Evolutionary conservation across 768 basidiomycete species (phyloP), one percentile per base, ranked within the genome.

Genomic region (Mycena albidolilacea): DNA sequence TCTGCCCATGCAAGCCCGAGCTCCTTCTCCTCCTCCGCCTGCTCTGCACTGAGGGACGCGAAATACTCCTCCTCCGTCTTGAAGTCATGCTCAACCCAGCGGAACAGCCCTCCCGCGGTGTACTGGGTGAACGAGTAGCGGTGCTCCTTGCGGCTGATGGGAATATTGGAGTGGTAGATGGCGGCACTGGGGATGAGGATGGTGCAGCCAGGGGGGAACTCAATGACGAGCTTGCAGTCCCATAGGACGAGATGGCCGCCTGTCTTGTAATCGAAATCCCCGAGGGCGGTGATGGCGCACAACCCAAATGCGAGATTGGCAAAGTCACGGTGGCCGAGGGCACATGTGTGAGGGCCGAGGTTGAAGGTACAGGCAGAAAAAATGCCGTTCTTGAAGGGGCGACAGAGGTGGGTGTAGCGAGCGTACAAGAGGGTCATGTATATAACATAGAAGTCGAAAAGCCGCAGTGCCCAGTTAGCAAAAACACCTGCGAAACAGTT

Each of bases 101-200:
- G 19, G 14, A 61, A 61, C 8, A 61, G 60, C n/a, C 60, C 60
- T 11, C 60, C 60, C 2, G 41, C 41, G 8, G 60, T 61, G 41
- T 61, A 61, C 23, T 61, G 60, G 11, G 60, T 43, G 21, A 61
- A 61, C 3, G 60, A 61, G 14, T 61, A 61, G 10, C 60, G 39
- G 39, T 30, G 60, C 39, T 61, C 60, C 12, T 14, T 10, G 19
- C 8, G 14, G 39, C 3, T 0, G 41, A 61, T 43, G 41, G 60
- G 60, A 35, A 61, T 61, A 17, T 61, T 61, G 17, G 60, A 61
- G 41, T 61, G 60, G n/a, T n/a, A 61, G 39, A 61, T 44, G 17
- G 41, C 10, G 19, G 60, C 60, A 15, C 41, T 43, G 39, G 60
- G 60, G 41, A 61, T 61, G 19, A 61, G 21, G 41, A 61, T 61